Evolutionary conservation across 768 basidiomycete genomes (phyloP).

Genomic region (Boletales sp.): DNA sequence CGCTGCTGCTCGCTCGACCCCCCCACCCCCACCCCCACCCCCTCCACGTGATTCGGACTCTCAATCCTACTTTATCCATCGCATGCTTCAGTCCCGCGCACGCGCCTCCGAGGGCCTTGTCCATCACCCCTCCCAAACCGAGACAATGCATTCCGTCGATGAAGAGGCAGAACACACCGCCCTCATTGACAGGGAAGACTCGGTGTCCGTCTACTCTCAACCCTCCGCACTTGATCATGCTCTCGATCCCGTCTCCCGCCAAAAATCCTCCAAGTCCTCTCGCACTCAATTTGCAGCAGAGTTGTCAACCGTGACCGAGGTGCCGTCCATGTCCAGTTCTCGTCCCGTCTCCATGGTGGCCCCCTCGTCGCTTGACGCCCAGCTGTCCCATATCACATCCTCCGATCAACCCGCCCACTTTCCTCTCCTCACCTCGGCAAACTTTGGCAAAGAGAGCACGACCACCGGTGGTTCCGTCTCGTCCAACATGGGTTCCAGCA

Average conservation of each 20-base stretch:
- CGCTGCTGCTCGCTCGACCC: neutral
- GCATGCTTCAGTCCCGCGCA: constrained; percentile 20
- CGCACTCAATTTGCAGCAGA: too few relatives aligned
- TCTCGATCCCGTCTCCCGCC: constrained; percentile 4
- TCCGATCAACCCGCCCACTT: constrained; percentile 9
- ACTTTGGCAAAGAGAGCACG: constrained; percentile 23
- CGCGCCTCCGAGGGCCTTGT: constrained; percentile 8
- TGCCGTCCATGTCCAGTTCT: constrained; percentile 9
- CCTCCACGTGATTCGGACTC: neutral
- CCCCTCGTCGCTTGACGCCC: constrained; percentile 7
- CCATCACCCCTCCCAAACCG: too few relatives aligned
- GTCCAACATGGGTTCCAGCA: constrained; percentile 13
- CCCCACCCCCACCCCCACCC: constrained; percentile 4
- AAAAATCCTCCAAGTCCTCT: too few relatives aligned
- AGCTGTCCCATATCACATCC: constrained; percentile 6
- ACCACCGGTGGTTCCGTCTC: constrained; percentile 17
- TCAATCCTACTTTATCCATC: constrained; percentile 14
- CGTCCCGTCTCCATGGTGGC: constrained; percentile 1
- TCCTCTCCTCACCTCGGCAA: constrained; percentile 23
- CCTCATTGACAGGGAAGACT: constrained; percentile 1
- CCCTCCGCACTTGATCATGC: constrained; percentile 20
- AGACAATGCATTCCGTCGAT: neutral
- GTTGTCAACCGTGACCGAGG: too few relatives aligned
- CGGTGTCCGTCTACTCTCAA: constrained; percentile 24
- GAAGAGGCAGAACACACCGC: constrained; percentile 14